phyloP scores from a whole-genome alignment of 305 asterid genomes.

The Plantago coronopus region DNA sequence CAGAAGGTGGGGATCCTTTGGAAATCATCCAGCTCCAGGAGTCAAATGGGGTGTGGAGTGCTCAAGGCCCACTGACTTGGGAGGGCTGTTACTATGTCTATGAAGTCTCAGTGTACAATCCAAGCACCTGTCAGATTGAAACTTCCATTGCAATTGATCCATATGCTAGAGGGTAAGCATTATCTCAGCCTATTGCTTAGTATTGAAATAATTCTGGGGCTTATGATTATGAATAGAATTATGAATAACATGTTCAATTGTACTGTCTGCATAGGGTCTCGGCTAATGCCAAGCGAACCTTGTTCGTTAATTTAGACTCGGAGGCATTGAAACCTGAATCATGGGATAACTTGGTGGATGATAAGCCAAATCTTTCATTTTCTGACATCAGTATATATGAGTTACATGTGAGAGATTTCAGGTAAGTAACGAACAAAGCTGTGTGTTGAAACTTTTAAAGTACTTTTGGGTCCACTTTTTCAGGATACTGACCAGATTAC shows the following conservation, averaged over 20 bases:
- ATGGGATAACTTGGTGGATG: conserved; percentile 73
- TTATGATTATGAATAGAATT: conserved; percentile 1
- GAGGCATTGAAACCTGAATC: conserved; percentile 76
- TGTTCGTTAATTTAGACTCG: conserved; percentile 68
- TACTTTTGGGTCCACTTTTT: conserved; percentile 9
- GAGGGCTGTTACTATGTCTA: conserved; percentile 88
- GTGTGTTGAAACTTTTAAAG: conserved; percentile 2
- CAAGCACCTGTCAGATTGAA: conserved; percentile 67
- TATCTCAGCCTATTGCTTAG: conserved; percentile 18
- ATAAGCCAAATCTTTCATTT: conserved; percentile 66
- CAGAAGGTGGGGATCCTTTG: conserved; percentile 43
- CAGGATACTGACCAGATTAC: neutral
- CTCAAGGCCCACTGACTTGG: conserved; percentile 70
- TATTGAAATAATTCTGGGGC: conserved; percentile 4
- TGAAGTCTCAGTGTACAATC: conserved; percentile 87
- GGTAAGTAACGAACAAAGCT: conserved; percentile 42
- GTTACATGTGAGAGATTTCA: conserved; percentile 94
- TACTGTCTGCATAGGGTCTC: conserved; percentile 59
- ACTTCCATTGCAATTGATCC: conserved; percentile 86
- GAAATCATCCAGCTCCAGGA: conserved; percentile 70
- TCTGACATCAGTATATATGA: conserved; percentile 87
- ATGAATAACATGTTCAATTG: conserved; percentile 7
- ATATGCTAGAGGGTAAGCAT: conserved; percentile 82
- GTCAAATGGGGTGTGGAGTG: conserved; percentile 81
- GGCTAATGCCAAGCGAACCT: conserved; percentile 66